Percentiles rank a stretch among this genome's conserved stretches.
These are phyloP conservation scores for Saposhnikovia divaricata DNA, from an alignment of 129 eudicot genomes.

Conservation along the genomic window DNA sequence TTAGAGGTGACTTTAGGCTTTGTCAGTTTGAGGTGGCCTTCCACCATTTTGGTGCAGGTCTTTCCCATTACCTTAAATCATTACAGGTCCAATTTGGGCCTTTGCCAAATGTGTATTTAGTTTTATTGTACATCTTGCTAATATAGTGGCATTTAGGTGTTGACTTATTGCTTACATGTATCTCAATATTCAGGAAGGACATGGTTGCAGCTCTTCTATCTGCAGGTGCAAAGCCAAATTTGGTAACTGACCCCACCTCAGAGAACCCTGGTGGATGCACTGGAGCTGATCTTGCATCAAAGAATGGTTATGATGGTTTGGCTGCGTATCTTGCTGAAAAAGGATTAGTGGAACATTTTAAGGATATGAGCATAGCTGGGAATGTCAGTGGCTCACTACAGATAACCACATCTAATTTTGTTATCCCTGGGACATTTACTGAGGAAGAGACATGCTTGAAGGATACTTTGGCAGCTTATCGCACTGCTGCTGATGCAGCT, in stretches of 20 bases:
- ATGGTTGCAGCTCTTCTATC: constrained; percentile 87
- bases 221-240: constrained; percentile 89
- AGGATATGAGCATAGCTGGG: constrained; percentile 92
- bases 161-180: neutral
- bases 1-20: neutral
- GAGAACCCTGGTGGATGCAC: constrained; percentile 76
- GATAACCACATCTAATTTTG: constrained; percentile 33
- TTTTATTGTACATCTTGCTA: neutral
- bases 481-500: constrained; percentile 98
- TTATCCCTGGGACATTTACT: constrained; percentile 23
- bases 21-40: neutral
- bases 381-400: constrained; percentile 76
- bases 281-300: constrained; percentile 88
- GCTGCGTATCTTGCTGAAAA: constrained; percentile 95
- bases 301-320: constrained; percentile 74
- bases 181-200: constrained; percentile 50
- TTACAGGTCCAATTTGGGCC: neutral
- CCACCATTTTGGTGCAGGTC: neutral
- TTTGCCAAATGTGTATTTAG: neutral
- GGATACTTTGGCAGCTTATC: constrained; percentile 85
- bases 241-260: constrained; percentile 89
- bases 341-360: constrained; percentile 71
- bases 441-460: constrained; percentile 74
- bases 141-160: neutral
- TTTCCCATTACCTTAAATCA: neutral